Conservation (phyloP, 441 rosid species). For the Populus hybrid region DNA sequence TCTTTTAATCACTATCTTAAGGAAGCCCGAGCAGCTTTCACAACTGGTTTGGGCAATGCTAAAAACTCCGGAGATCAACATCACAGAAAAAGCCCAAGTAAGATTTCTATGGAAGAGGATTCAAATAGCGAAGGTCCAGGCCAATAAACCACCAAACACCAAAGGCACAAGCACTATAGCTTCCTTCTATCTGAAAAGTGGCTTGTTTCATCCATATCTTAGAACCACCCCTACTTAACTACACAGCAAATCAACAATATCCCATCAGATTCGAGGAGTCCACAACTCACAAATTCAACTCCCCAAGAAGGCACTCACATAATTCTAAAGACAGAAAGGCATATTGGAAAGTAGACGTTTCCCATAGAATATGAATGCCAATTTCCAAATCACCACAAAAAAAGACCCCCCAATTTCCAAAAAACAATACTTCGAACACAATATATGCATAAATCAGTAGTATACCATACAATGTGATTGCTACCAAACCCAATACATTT, state of each 20-base stretch:
- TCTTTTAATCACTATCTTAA: not conserved
- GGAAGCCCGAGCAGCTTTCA: not conserved
- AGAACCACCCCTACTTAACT: not conserved
- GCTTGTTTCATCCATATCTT: not conserved
- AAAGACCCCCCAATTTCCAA: no score
- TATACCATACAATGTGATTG: no score
- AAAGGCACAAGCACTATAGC: not conserved
- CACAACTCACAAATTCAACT: not conserved
- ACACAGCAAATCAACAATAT: not conserved
- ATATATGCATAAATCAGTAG: not conserved
- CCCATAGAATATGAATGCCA: not conserved
- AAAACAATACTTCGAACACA: not conserved
- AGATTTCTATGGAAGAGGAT: not conserved
- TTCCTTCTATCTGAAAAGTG: not conserved
- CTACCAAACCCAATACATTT: not conserved
- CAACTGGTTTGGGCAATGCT: not conserved
- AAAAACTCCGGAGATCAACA: not conserved
- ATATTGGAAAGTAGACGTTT: not conserved
- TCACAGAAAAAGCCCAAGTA: not conserved
- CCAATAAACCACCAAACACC: not conserved
- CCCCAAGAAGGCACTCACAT: not conserved
- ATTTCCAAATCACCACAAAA: not conserved
- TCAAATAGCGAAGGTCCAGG: not conserved
- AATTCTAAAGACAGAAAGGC: not conserved
- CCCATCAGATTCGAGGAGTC: not conserved